A percentile compares a stretch with the other conserved stretches of the same genome.
phyloP scores from a whole-genome alignment of 139 green algal genomes.

The Closterium sp. region DNA sequence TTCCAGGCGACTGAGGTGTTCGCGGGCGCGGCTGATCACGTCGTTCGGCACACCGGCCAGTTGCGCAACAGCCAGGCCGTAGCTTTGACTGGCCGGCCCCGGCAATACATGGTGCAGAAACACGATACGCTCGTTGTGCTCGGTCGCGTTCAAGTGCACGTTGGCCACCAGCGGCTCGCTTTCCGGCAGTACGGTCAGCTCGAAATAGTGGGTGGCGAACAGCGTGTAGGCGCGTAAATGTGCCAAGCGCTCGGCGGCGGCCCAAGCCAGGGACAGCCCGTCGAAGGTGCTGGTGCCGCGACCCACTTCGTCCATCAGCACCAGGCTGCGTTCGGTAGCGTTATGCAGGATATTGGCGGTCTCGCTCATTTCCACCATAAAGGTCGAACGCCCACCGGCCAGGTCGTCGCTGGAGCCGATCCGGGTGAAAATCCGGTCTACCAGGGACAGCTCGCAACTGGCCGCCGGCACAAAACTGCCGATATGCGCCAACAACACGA shows the following conservation, averaged over 20 bases:
- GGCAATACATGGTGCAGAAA: too few species aligned
- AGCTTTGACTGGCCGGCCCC: too few species aligned
- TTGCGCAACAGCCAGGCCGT: too few species aligned
- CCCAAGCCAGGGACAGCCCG: neutral
- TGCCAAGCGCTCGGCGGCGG: neutral
- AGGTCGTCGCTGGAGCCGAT: neutral
- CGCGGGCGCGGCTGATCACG: too few species aligned
- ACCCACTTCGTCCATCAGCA: neutral
- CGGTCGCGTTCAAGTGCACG: too few species aligned
- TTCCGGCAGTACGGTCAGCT: neutral
- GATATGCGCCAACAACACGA: neutral
- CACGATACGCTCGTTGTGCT: too few species aligned
- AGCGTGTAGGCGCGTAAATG: too few species aligned
- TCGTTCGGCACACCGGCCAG: too few species aligned
- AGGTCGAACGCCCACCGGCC: neutral
- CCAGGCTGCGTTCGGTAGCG: neutral
- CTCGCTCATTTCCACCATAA: conserved; percentile 10
- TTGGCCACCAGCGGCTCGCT: neutral
- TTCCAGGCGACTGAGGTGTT: too few species aligned
- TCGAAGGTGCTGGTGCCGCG: neutral
- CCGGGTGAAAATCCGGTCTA: neutral
- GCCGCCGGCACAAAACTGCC: neutral
- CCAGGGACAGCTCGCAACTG: neutral
- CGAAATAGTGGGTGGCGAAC: neutral
- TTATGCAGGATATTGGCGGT: neutral